These are phyloP conservation scores for Starmera stellimalicola DNA, from an alignment of 1,139 yeast genomes.

Conservation along the genomic window DNA sequence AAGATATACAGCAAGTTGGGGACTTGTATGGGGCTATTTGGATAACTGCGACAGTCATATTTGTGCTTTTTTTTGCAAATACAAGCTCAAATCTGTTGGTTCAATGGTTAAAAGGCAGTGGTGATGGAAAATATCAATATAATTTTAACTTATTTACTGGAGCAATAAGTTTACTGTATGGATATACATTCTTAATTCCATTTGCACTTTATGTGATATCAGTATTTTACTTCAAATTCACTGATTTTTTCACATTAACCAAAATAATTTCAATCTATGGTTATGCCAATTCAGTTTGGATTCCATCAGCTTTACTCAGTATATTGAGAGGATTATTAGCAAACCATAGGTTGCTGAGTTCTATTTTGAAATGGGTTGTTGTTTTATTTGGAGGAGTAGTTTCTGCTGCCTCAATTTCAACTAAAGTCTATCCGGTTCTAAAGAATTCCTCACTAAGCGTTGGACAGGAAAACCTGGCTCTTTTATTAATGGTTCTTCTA, in stretches of 20 bases:
- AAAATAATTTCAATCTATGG: constrained; percentile 54
- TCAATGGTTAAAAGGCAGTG: constrained; percentile 20
- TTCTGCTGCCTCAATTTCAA: constrained; percentile 15
- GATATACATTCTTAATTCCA: constrained; percentile 64
- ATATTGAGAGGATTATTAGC: constrained; percentile 23
- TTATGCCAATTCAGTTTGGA: constrained; percentile 71
- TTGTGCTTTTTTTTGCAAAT: constrained; percentile 63
- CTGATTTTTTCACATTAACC: constrained; percentile 13
- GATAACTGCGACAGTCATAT: constrained; percentile 74
- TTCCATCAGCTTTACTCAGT: constrained; percentile 59
- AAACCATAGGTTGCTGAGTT: constrained; percentile 12
- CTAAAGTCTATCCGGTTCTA: constrained; percentile 14
- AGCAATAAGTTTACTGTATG: constrained; percentile 60
- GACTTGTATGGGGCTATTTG: constrained; percentile 80
- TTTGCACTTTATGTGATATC: constrained; percentile 35
- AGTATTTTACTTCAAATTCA: constrained; percentile 28
- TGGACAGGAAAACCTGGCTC: constrained; percentile 12
- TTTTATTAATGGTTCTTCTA: constrained; percentile 8
- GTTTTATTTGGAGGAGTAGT: constrained; percentile 17
- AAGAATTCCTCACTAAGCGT: constrained; percentile 9
- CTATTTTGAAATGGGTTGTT: constrained; percentile 16
- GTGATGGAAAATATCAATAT: constrained; percentile 40
- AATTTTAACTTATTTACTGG: constrained; percentile 54
- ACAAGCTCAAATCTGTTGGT: constrained; percentile 33
- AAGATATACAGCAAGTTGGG: constrained; percentile 16